These are phyloP conservation scores for Persicaria tinctoria DNA, from an alignment of 148 eudicot species.

Conservation along the genomic window DNA sequence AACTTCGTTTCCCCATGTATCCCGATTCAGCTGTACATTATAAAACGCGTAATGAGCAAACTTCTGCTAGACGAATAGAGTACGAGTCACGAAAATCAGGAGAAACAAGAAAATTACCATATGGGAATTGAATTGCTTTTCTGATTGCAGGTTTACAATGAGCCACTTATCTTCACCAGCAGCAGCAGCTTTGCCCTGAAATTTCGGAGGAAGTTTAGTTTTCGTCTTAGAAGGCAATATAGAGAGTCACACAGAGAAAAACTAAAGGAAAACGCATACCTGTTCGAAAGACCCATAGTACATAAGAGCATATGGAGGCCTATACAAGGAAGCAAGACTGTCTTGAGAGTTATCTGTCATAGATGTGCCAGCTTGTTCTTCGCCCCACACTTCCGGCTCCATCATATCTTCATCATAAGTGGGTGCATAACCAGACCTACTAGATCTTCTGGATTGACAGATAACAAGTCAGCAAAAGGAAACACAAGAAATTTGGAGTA, in stretches of 20 bases:
- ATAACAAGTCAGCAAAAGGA: not conserved
- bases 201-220: not conserved
- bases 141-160: constrained; percentile 82
- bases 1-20: constrained; percentile 99
- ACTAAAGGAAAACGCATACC: constrained; percentile 28
- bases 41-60: not conserved
- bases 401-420: constrained; percentile 86
- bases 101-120: constrained; percentile 43
- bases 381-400: constrained; percentile 63
- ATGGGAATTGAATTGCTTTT: constrained; percentile 88
- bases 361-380: constrained; percentile 64
- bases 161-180: constrained; percentile 76
- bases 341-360: constrained; percentile 52
- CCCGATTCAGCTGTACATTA: constrained; percentile 76
- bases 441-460: constrained; percentile 26
- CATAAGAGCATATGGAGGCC: constrained; percentile 90
- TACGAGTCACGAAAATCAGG: constrained; percentile 7
- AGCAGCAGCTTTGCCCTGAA: constrained; percentile 87
- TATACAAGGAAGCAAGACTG: constrained; percentile 86
- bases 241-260: too few species aligned
- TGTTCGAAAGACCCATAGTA: constrained; percentile 79
- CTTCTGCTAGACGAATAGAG: not conserved
- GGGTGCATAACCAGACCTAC: constrained; percentile 45
- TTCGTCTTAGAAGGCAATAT: not conserved
- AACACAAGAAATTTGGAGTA: not conserved